Base-by-base conservation (phyloP, 1,284 basidiomycete genomes). In the Nidula niveotomentosa region DNA sequence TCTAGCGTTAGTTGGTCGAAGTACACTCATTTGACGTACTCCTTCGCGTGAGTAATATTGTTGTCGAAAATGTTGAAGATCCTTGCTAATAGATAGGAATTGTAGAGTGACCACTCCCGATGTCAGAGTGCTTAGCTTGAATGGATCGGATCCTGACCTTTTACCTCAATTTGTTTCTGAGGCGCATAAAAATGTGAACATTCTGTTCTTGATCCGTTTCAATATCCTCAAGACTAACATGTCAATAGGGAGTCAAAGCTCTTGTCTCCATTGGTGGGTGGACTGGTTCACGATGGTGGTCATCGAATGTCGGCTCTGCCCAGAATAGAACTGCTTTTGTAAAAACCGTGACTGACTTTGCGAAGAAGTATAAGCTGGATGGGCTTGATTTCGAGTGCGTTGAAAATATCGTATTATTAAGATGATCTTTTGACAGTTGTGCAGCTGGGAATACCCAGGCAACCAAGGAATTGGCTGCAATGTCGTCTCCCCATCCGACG, bases 391-490 rank as follows among this genome's bases (percentile, higher is more conserved):
- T 96, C 60, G 94, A 96, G 88, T 91, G 65, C 13, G 35, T 37
- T 37, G 6, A 46, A 18, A 17, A 48, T 13, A 13, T 18, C 33
- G 37, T 5, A 10, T 55, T 51, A 46, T 39, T 46, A 43, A 50
- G 23, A 56, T 60, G 30, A 5, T 30, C 30, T 30, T 30, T 30
- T 30, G 30, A 30, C 30, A 30, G 6, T 30, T 30, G 30, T 30
- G 41, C 51, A 95, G 94, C 68, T 96, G 93, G 94, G 93, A 95
- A 70, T 95, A 91, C 65, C 94, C 94, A 17, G 84, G 78, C 36
- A 77, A 73, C 18, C 75, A 76, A 56, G 93, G 92, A 12, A 80
- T 91, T 18, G 79, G 81, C 4, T 91, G 90, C 66, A 96, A 96
- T 68, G 69, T 67, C 2, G 73, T 87, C 53, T 83, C 78, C 35